Percentiles rank a stretch among this genome's conserved stretches.
Conservation (phyloP, 2,329 filamentous ascomycete species). For the Phyllosticta paracitricarpa region DNA sequence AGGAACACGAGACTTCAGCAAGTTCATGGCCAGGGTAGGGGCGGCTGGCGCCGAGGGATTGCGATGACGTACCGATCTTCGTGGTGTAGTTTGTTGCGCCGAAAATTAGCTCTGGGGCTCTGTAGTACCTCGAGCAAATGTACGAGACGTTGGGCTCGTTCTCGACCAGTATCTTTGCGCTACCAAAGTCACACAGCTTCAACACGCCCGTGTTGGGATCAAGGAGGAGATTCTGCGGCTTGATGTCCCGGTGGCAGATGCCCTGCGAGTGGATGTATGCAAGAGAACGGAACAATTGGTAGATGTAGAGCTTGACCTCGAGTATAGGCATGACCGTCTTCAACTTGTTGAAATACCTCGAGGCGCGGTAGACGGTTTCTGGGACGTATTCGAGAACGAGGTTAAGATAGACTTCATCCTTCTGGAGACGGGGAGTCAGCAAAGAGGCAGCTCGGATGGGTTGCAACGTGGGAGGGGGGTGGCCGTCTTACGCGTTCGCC, state of each 20-base stretch:
- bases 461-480: conserved; percentile 14
- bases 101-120: conserved; percentile 95
- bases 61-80: conserved; percentile 74
- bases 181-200: conserved; percentile 98
- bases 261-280: conserved; percentile 99
- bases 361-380: conserved; percentile 95
- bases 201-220: conserved; percentile 85
- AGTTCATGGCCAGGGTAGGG: conserved; percentile 1
- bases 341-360: conserved; percentile 99
- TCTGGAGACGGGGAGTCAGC: conserved; percentile 25
- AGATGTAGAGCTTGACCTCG: conserved; percentile 98
- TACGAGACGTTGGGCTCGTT: conserved; percentile 99
- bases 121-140: conserved; percentile 98
- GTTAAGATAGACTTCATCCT: conserved; percentile 98
- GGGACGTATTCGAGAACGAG: conserved; percentile 96
- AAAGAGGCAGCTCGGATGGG: conserved; percentile 14
- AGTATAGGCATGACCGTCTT: conserved; percentile 99
- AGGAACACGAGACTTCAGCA: conserved; percentile 14
- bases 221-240: conserved; percentile 92
- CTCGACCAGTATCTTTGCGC: conserved; percentile 95
- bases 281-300: conserved; percentile 95
- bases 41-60: conserved; percentile 1
- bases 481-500: conserved; percentile 70
- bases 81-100: conserved; percentile 99
- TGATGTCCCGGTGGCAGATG: conserved; percentile 98